These are phyloP conservation scores for Neopestalotiopsis clavispora DNA, from an alignment of 2,329 filamentous ascomycete species.

Conservation along the genomic window DNA sequence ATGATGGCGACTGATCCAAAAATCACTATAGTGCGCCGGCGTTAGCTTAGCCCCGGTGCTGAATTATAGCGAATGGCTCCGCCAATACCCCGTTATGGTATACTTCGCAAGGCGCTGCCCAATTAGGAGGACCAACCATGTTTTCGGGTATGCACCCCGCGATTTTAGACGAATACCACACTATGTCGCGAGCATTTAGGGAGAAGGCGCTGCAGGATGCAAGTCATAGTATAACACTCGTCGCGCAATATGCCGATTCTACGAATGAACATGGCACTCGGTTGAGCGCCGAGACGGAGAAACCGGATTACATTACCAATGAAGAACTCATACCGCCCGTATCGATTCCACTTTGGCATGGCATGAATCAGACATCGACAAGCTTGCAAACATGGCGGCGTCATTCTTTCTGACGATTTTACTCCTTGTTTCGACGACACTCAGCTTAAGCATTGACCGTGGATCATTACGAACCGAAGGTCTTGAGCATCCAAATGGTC, in stretches of 20 bases:
- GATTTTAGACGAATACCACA: neutral
- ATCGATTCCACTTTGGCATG: neutral
- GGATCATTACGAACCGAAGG: neutral
- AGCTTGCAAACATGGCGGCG: neutral
- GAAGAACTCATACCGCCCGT: neutral
- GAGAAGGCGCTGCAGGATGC: neutral
- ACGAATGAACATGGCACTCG: neutral
- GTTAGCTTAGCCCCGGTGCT: neutral
- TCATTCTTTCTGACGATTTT: neutral
- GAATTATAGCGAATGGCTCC: neutral
- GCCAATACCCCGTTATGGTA: neutral
- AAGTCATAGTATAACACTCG: neutral
- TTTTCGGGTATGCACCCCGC: neutral
- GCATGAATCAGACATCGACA: neutral
- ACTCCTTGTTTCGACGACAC: neutral
- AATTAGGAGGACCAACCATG: neutral
- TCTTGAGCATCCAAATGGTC: neutral
- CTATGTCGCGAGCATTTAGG: neutral
- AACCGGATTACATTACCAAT: neutral
- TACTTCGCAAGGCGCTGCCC: neutral
- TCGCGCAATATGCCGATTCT: neutral
- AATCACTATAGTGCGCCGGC: neutral
- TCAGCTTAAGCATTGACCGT: neutral
- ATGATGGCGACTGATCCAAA: neutral
- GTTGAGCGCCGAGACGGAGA: neutral